phyloP scores from a whole-genome alignment of 2,329 filamentous ascomycete genomes.

The Aspergillus sp. region DNA sequence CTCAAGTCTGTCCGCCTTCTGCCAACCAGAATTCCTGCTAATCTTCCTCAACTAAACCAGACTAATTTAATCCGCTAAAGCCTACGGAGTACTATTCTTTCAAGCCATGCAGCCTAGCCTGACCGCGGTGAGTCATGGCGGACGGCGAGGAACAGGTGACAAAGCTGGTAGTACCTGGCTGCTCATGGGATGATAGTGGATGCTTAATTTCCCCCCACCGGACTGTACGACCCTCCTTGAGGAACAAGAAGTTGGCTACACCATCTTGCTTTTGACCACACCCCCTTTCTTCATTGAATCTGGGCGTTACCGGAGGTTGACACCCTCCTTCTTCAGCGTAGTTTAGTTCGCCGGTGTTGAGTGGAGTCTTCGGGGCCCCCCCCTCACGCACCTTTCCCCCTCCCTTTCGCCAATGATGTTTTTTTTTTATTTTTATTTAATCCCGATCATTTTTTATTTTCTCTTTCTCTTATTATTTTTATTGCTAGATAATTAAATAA shows the following conservation, averaged over 20 bases:
- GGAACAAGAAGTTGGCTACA: slow-evolving; percentile 5
- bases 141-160: slow-evolving; percentile 23
- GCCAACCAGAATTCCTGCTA: background rate
- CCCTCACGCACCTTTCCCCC: slow-evolving; percentile 24
- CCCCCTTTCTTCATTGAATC: slow-evolving; percentile 5
- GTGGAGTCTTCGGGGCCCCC: slow-evolving; percentile 19
- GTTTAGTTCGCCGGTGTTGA: background rate
- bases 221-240: slow-evolving; percentile 27
- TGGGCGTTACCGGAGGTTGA: background rate
- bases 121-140: slow-evolving; percentile 26
- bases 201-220: slow-evolving; percentile 17
- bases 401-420: slow-evolving; percentile 15
- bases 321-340: slow-evolving; percentile 15
- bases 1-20: background rate
- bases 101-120: slow-evolving; percentile 9
- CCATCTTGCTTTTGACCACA: slow-evolving; percentile 2
- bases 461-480: slow-evolving; percentile 1
- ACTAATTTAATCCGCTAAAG: background rate
- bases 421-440: background rate
- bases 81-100: no score
- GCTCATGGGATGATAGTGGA: slow-evolving; percentile 26
- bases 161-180: slow-evolving; percentile 24
- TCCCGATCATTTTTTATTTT: background rate
- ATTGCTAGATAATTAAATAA: background rate
- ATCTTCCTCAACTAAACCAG: background rate